Evolutionary conservation across 106 monocot species (phyloP).

Genomic region (Dioscorea alata): DNA sequence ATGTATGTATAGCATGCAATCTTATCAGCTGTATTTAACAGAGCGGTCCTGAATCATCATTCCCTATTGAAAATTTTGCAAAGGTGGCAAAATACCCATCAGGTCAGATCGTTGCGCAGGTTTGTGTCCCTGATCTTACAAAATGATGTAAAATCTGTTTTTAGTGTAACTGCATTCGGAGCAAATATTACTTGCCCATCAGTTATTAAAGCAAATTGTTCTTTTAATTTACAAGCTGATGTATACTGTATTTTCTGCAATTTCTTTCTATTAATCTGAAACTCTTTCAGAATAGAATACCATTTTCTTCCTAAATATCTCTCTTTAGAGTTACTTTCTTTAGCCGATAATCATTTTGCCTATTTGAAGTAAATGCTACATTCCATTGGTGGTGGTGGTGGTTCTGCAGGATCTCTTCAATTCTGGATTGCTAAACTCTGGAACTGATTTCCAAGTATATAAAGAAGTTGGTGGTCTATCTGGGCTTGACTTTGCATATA

Average conservation of each 20-base stretch:
- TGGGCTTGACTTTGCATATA: conserved; percentile 95
- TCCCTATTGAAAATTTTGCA: conserved; percentile 78
- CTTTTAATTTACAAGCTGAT: no score
- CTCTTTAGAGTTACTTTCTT: no score
- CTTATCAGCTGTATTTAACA: conserved; percentile 9
- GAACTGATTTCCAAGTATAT: conserved; percentile 97
- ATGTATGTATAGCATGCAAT: neutral
- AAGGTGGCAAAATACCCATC: conserved; percentile 81
- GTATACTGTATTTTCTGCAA: no score
- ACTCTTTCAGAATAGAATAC: no score
- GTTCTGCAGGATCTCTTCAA: conserved; percentile 84
- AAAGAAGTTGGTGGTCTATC: conserved; percentile 85
- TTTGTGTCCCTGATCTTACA: conserved; percentile 6
- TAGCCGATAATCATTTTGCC: neutral
- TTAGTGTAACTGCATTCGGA: no score
- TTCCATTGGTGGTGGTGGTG: neutral
- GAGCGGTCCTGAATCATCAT: conserved; percentile 43
- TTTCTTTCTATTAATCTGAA: no score
- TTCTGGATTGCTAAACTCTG: conserved; percentile 86
- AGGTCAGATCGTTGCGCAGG: conserved; percentile 84
- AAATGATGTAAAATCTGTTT: no score
- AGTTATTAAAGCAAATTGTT: no score
- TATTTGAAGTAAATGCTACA: neutral
- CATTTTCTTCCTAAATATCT: no score
- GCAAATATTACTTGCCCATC: no score